phyloP scores from a whole-genome alignment of 371 early-diverging fungal genomes.

The Mucor lusitanicus region DNA sequence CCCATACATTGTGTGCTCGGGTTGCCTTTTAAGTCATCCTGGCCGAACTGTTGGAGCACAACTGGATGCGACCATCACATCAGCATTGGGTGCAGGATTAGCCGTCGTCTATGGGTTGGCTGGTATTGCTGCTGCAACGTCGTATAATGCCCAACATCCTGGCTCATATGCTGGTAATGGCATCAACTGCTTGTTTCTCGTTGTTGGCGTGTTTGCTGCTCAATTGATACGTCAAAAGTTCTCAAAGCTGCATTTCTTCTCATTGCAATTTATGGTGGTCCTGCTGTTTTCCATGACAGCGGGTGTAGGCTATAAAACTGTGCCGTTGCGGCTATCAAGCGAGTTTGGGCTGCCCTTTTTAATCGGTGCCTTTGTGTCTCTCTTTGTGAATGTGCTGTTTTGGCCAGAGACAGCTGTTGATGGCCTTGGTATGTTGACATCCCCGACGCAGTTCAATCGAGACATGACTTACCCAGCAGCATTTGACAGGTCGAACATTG shows the following conservation, averaged over 20 bases:
- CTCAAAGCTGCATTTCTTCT: conserved; percentile 26
- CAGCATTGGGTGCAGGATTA: conserved; percentile 35
- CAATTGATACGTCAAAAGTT: conserved; percentile 22
- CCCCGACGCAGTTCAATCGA: too few relatives aligned
- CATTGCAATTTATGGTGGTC: conserved; percentile 27
- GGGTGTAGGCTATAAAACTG: neutral
- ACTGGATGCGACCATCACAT: conserved; percentile 42
- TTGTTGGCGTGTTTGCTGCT: conserved; percentile 21
- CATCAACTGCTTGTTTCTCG: conserved; percentile 21
- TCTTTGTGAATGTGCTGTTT: conserved; percentile 33
- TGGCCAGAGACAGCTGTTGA: conserved; percentile 52
- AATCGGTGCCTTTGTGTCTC: conserved; percentile 20
- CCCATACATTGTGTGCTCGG: conserved; percentile 44
- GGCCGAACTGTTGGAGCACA: conserved; percentile 47
- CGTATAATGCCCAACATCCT: conserved; percentile 28
- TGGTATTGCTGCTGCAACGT: conserved; percentile 26
- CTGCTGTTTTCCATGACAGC: conserved; percentile 20
- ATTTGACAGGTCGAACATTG: conserved; percentile 34
- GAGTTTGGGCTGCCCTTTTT: conserved; percentile 22
- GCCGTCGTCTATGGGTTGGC: conserved; percentile 38
- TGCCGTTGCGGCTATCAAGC: conserved; percentile 6
- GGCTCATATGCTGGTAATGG: conserved; percentile 6
- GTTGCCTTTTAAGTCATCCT: conserved; percentile 46
- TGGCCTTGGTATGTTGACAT: conserved; percentile 32
- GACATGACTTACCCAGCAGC: neutral